These are phyloP conservation scores for Cercospora sp. DNA, from an alignment of 2,329 filamentous ascomycete species.

Conservation along the genomic window DNA sequence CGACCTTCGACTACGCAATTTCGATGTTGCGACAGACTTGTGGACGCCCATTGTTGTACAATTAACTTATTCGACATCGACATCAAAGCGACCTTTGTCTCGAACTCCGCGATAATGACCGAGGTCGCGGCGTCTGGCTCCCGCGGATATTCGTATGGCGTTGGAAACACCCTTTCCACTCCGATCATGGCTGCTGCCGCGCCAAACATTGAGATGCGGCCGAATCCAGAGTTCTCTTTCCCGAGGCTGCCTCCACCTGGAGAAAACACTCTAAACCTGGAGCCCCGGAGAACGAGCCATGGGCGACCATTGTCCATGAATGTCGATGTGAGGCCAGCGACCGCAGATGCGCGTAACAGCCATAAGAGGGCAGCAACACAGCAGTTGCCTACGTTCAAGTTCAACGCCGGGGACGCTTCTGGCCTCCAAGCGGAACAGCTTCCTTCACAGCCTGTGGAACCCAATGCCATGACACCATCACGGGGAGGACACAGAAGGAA, in stretches of 20 bases:
- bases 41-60: slow-evolving; percentile 6
- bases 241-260: slow-evolving; percentile 42
- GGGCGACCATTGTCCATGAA: slow-evolving; percentile 39
- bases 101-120: slow-evolving; percentile 29
- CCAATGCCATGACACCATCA: slow-evolving; percentile 46
- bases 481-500: slow-evolving; percentile 70
- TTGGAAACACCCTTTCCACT: slow-evolving; percentile 44
- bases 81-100: slow-evolving; percentile 11
- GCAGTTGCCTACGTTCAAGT: slow-evolving; percentile 49
- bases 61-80: slow-evolving; percentile 4
- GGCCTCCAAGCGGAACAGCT: slow-evolving; percentile 34
- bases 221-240: slow-evolving; percentile 53
- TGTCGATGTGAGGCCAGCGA: slow-evolving; percentile 41
- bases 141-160: slow-evolving; percentile 31
- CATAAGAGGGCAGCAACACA: slow-evolving; percentile 38
- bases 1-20: background rate
- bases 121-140: slow-evolving; percentile 32
- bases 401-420: slow-evolving; percentile 48
- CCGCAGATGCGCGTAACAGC: slow-evolving; percentile 40
- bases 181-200: slow-evolving; percentile 27
- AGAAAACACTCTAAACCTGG: slow-evolving; percentile 19
- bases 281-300: slow-evolving; percentile 11
- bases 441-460: slow-evolving; percentile 32
- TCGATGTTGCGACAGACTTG: background rate
- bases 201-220: slow-evolving; percentile 44